Conservation (phyloP, 257 asterid species). For the Euphrasia confusa region DNA sequence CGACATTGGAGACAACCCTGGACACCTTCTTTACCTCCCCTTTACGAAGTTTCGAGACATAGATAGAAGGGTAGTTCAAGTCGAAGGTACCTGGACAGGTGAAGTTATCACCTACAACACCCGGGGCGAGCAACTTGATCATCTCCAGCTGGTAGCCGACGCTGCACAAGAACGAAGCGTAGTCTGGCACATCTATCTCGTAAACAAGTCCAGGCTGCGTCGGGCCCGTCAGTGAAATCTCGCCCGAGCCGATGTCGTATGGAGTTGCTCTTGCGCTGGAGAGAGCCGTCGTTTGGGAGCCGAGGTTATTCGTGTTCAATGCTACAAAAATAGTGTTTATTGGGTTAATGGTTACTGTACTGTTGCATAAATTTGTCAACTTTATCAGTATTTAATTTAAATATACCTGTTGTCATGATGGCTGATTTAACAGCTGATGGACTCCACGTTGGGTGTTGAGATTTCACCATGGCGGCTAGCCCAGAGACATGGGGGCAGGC, state of each 20-base stretch:
- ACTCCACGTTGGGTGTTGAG: conserved; percentile 43
- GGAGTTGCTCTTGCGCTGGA: conserved; percentile 41
- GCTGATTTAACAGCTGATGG: conserved; percentile 51
- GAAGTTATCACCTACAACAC: conserved; percentile 34
- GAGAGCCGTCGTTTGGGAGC: conserved; percentile 30
- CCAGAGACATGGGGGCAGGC: conserved; percentile 57
- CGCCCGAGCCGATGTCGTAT: conserved; percentile 48
- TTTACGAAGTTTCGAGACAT: conserved; percentile 29
- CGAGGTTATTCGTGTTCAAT: conserved; percentile 33
- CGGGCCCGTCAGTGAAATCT: conserved; percentile 30
- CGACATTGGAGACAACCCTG: conserved; percentile 46
- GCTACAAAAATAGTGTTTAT: conserved; percentile 28
- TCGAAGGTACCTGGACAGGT: conserved; percentile 42
- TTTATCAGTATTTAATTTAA: no score
- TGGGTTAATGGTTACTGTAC: no score
- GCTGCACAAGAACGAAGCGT: conserved; percentile 42
- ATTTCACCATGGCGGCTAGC: conserved; percentile 42
- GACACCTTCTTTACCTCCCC: conserved; percentile 31
- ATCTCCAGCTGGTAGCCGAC: conserved; percentile 31
- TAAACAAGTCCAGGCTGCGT: conserved; percentile 52
- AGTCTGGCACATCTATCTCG: conserved; percentile 40
- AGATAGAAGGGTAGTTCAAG: conserved; percentile 56
- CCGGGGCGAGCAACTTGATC: conserved; percentile 38
- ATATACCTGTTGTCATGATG: conserved; percentile 48
- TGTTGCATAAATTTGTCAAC: no score